Conservation (phyloP, 2,329 filamentous ascomycete species). For the Colletotrichum neosansevieriae region DNA sequence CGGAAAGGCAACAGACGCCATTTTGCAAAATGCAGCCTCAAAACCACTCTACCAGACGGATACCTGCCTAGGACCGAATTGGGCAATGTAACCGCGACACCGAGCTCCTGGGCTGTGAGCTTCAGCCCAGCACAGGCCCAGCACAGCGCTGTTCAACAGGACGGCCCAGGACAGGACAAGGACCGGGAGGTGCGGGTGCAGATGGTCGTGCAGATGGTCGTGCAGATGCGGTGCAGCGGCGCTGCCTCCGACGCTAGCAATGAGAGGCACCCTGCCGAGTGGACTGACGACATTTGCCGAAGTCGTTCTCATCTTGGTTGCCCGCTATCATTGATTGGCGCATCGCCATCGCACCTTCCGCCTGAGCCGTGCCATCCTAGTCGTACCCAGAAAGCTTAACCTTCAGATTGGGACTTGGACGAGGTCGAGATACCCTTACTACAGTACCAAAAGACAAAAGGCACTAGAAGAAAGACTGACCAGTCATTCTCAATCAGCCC, state of each 20-base stretch:
- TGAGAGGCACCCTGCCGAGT: background rate
- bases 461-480: too few relatives aligned
- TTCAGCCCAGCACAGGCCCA: background rate
- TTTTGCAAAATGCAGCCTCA: background rate
- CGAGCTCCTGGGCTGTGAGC: background rate
- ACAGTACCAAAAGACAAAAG: too few relatives aligned
- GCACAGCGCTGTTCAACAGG: background rate
- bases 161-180: background rate
- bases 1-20: conserved; percentile 19
- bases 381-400: conserved; percentile 34
- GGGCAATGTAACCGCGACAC: conserved; percentile 4
- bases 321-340: conserved; percentile 16
- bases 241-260: background rate
- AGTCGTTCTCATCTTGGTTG: conserved; percentile 6
- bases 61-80: background rate
- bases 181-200: conserved; percentile 22
- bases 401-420: conserved; percentile 27
- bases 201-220: conserved; percentile 7
- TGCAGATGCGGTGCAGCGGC: background rate
- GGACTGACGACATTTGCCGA: conserved; percentile 16
- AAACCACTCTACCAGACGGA: too few relatives aligned
- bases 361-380: conserved; percentile 32
- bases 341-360: conserved; percentile 1
- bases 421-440: too few relatives aligned
- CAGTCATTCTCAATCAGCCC: background rate